These are phyloP conservation scores for Xenosphaeropsis pyriputrescens DNA, from an alignment of 2,329 filamentous ascomycete species.

Conservation along the genomic window DNA sequence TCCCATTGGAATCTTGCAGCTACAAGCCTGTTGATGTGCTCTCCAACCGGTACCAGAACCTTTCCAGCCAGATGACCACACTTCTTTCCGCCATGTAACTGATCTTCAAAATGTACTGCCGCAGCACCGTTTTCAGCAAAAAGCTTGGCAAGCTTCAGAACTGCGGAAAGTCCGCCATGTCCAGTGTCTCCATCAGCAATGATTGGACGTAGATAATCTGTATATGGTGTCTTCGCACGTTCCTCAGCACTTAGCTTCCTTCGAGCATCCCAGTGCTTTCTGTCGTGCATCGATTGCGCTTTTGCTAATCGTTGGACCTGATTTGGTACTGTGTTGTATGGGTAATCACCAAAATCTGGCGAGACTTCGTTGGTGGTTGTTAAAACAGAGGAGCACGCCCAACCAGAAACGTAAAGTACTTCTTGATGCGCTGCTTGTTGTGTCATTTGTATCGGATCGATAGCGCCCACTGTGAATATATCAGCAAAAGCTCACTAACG, in stretches of 20 bases:
- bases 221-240: constrained; percentile 63
- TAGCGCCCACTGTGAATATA: constrained; percentile 64
- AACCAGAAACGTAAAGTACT: constrained; percentile 89
- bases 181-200: constrained; percentile 94
- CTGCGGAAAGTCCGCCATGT: constrained; percentile 82
- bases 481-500: no score
- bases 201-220: constrained; percentile 88
- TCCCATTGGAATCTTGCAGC: constrained; percentile 97
- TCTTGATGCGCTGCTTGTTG: constrained; percentile 95
- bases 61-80: constrained; percentile 95
- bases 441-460: constrained; percentile 99
- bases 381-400: constrained; percentile 89
- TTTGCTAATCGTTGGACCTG: constrained; percentile 94
- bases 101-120: constrained; percentile 94
- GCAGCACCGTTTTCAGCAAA: constrained; percentile 96
- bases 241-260: constrained; percentile 63
- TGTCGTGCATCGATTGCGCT: constrained; percentile 91
- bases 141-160: constrained; percentile 90
- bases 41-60: constrained; percentile 81
- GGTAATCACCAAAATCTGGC: constrained; percentile 95
- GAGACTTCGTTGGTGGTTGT: constrained; percentile 96
- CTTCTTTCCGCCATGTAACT: constrained; percentile 96
- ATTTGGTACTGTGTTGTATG: constrained; percentile 97
- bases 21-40: constrained; percentile 90
- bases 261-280: constrained; percentile 82